phyloP scores from a whole-genome alignment of 768 basidiomycete genomes.

The Pleurotus giganteus region DNA sequence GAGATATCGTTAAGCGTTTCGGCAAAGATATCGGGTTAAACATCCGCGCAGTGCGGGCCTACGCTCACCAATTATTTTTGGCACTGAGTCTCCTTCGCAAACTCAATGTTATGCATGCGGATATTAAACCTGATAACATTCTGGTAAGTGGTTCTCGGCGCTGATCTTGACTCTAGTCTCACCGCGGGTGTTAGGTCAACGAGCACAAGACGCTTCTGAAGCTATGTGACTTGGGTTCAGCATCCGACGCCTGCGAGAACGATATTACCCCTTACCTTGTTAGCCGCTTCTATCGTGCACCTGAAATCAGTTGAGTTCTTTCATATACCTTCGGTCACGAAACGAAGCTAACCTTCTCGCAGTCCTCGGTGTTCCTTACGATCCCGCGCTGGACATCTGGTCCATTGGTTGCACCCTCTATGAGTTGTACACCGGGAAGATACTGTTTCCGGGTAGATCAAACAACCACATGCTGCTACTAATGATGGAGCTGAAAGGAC shows the following conservation, averaged over 20 bases:
- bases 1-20: constrained; percentile 96
- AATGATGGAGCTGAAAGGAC: constrained; percentile 98
- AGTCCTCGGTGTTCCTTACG: constrained; percentile 96
- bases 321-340: constrained; percentile 1
- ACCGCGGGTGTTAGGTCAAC: constrained; percentile 63
- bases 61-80: constrained; percentile 94
- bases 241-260: constrained; percentile 90
- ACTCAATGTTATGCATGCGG: constrained; percentile 94
- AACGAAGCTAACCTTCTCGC: constrained; percentile 15
- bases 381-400: constrained; percentile 93
- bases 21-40: constrained; percentile 98
- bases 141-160: constrained; percentile 52
- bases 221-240: constrained; percentile 96
- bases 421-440: constrained; percentile 94
- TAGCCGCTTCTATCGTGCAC: constrained; percentile 95
- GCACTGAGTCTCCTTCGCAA: constrained; percentile 83
- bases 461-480: constrained; percentile 97
- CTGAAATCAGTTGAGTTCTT: constrained; percentile 85
- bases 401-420: constrained; percentile 97
- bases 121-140: constrained; percentile 99
- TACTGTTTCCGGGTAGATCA: constrained; percentile 92
- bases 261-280: constrained; percentile 99
- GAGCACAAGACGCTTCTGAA: constrained; percentile 93
- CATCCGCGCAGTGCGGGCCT: constrained; percentile 96
- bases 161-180: not conserved